Evolutionary conservation across 352 stramenopile species (phyloP).

Genomic region (Pythium brachiatum): DNA sequence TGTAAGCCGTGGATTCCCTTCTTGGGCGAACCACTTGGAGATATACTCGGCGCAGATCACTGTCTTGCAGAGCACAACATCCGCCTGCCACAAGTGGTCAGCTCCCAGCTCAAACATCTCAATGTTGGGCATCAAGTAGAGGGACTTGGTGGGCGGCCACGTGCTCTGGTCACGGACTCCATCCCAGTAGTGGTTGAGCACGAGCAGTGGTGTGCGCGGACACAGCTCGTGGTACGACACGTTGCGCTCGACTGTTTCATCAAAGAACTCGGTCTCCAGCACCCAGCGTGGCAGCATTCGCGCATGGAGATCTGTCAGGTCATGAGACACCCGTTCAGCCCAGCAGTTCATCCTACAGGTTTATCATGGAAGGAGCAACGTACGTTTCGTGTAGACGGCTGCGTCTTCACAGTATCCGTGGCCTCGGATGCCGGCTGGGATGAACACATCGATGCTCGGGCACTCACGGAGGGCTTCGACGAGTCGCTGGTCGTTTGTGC

Average conservation of each 20-base stretch:
- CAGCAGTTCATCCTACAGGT: background rate
- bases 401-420: constrained; percentile 75
- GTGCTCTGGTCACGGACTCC: constrained; percentile 6
- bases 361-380: constrained; percentile 7
- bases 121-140: constrained; percentile 37
- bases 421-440: constrained; percentile 36
- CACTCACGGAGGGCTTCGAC: constrained; percentile 52
- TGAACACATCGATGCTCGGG: constrained; percentile 64
- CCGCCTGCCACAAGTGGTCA: constrained; percentile 43
- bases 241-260: constrained; percentile 12
- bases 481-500: constrained; percentile 24
- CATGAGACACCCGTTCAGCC: background rate
- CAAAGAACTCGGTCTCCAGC: constrained; percentile 25
- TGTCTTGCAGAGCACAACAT: constrained; percentile 67
- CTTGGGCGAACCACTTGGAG: constrained; percentile 48
- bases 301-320: constrained; percentile 15
- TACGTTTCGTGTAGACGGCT: constrained; percentile 60
- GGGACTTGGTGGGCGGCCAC: constrained; percentile 28
- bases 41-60: constrained; percentile 39
- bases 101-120: constrained; percentile 53
- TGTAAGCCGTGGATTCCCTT: constrained; percentile 51
- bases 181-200: constrained; percentile 44
- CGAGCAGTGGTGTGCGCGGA: constrained; percentile 27
- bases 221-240: constrained; percentile 41
- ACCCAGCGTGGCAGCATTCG: constrained; percentile 39